Evolutionary conservation across 2,329 filamentous ascomycete species (phyloP).

Genomic region (Canariomyces notabilis): DNA sequence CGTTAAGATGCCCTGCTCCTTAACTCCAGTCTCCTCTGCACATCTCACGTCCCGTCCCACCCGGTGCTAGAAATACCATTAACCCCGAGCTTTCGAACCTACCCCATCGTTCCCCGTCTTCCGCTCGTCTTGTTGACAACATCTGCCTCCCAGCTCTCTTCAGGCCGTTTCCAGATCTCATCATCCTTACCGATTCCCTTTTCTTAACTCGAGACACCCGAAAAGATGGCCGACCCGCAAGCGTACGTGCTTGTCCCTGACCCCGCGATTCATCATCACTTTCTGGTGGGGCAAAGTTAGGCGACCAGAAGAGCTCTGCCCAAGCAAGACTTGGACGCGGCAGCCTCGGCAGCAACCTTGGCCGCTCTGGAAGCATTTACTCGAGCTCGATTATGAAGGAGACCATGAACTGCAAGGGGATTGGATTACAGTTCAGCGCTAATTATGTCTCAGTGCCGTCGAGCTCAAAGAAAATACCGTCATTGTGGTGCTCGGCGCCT

Average conservation of each 20-base stretch:
- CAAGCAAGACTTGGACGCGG: background rate
- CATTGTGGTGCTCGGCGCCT: slow-evolving; percentile 93
- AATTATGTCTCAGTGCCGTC: slow-evolving; percentile 58
- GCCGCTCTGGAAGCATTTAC: slow-evolving; percentile 1
- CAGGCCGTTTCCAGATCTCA: slow-evolving; percentile 10
- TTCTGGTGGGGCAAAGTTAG: slow-evolving; percentile 16
- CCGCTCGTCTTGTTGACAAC: slow-evolving; percentile 11
- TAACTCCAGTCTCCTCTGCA: slow-evolving; percentile 25
- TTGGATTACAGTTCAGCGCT: slow-evolving; percentile 30
- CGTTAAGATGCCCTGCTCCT: slow-evolving; percentile 21
- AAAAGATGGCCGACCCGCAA: slow-evolving; percentile 30
- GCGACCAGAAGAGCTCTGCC: slow-evolving; percentile 16
- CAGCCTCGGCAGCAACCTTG: background rate
- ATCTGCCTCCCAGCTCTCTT: slow-evolving; percentile 1
- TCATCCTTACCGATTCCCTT: slow-evolving; percentile 1
- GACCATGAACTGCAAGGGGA: slow-evolving; percentile 2
- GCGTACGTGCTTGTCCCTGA: slow-evolving; percentile 27
- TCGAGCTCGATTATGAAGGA: slow-evolving; percentile 1
- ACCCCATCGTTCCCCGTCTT: slow-evolving; percentile 15
- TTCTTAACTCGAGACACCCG: slow-evolving; percentile 5
- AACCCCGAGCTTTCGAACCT: slow-evolving; percentile 24
- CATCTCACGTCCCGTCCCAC: slow-evolving; percentile 25
- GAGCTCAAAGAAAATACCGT: slow-evolving; percentile 99
- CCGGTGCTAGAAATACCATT: slow-evolving; percentile 26
- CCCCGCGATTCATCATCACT: slow-evolving; percentile 18